A percentile compares a stretch with the other conserved stretches of the same genome.
phyloP scores from a whole-genome alignment of 2,329 filamentous ascomycete species.

The Colletotrichum coccodes region DNA sequence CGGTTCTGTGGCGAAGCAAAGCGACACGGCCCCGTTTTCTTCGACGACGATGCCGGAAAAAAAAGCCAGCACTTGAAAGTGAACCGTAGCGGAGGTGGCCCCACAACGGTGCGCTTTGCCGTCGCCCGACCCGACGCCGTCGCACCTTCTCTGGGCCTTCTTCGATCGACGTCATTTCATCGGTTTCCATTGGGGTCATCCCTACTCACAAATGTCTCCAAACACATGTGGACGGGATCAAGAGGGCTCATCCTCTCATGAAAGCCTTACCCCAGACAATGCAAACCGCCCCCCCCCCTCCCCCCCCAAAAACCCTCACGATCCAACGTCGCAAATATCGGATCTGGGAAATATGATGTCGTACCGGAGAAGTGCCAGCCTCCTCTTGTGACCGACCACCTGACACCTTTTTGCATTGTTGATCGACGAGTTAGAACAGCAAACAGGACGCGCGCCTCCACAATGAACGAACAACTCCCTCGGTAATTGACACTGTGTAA shows the following conservation, averaged over 20 bases:
- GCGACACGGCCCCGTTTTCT: constrained; percentile 1
- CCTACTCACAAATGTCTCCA: neutral
- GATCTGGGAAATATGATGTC: neutral
- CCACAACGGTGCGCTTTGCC: constrained; percentile 25
- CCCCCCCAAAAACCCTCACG: neutral
- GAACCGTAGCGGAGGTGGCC: neutral
- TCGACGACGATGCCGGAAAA: constrained; percentile 11
- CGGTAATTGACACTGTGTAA: constrained; percentile 10
- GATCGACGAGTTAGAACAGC: neutral
- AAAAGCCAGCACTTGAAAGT: neutral
- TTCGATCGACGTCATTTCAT: constrained; percentile 28
- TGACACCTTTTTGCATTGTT: neutral
- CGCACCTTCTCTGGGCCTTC: too few species aligned
- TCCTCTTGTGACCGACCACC: neutral
- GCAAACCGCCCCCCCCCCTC: neutral
- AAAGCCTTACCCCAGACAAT: constrained; percentile 27
- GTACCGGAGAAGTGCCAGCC: neutral
- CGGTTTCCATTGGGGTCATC: constrained; percentile 1
- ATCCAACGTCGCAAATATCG: neutral
- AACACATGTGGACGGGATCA: neutral
- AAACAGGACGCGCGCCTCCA: neutral
- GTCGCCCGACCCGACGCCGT: constrained; percentile 16
- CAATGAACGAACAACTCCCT: neutral
- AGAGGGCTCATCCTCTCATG: constrained; percentile 18
- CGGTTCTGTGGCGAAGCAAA: neutral